Evolutionary conservation across 768 basidiomycete genomes (phyloP), one percentile per base, ranked within the genome.

Genomic region (Symmetrospora coprosmae): DNA sequence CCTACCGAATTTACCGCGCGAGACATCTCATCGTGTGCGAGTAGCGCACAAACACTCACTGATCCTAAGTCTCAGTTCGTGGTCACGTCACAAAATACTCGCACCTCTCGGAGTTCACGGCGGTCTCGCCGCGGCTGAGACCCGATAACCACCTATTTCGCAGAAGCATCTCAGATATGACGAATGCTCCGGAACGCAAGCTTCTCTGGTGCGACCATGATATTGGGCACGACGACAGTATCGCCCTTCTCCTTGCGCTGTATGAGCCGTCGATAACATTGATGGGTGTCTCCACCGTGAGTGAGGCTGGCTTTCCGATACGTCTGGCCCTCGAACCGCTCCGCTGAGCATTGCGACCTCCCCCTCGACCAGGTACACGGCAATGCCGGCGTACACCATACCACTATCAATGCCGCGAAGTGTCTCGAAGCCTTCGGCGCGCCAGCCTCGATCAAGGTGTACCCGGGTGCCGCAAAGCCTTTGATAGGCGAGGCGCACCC

Each of bases 221-320:
- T 67, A 82, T 83, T 13, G 87, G 88, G 14, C 88, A 91, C 67
- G 88, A 92, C 67, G 88, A 91, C 74, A 89, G 85, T 4, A 82
- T 81, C 11, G 87, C 86, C 2, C 82, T 91, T 50, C 74, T 91
- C 69, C 73, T 90, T 8, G 86, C 86, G 3, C 69, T 84, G 4
- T 80, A 86, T 65, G 77, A 77, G 13, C 76, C 78, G 1, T 77
- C 82, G 61, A 78, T 89, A 58, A 72, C 78, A 35, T 79, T 92
- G 19, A 72, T 88, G 5, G 89, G 88, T 1, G 74, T 91, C n/a
- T 89, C 87, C 0, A 86, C 86, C 25, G 87, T 86, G 72, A 66
- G 75, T 38, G 11, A n/a, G 28, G 6, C 9, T 37, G 17, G 16
- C 6, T 6, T 16, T 53, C 51, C 14, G 35, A 14, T 7, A 28